These are phyloP conservation scores for Deuterostichococcus epilithicus DNA, from an alignment of 139 green algal genomes.

Conservation along the genomic window DNA sequence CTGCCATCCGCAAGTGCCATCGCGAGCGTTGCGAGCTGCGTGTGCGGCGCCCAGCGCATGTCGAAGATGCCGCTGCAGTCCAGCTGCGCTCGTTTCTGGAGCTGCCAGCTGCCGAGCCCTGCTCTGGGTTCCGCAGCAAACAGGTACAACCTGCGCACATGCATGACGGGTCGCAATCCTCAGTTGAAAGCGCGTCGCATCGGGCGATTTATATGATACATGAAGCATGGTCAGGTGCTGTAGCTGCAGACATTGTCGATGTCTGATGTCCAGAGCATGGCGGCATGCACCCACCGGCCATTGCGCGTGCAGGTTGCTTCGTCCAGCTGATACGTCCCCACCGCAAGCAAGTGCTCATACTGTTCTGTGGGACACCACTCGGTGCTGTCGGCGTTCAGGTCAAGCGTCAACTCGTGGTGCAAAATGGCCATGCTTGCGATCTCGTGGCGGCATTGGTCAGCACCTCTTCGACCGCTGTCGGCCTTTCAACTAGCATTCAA, in stretches of 20 bases:
- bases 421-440: neutral
- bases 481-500: no score
- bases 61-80: constrained; percentile 17
- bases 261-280: neutral
- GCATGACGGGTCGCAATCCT: neutral
- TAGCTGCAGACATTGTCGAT: no score
- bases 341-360: neutral
- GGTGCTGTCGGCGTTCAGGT: constrained; percentile 13
- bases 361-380: constrained; percentile 1
- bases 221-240: no score
- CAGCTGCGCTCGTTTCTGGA: neutral
- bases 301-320: neutral
- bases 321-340: constrained; percentile 18
- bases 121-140: neutral
- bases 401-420: neutral
- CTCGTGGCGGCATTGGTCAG: no score
- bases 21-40: neutral
- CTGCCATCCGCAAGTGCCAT: constrained; percentile 8
- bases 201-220: no score
- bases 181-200: no score
- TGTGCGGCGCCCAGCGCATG: constrained; percentile 7
- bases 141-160: neutral
- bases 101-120: neutral
- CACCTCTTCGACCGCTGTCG: no score
- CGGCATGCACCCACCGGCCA: neutral